phyloP scores from a whole-genome alignment of 306 rosid genomes.

The Castanopsis chinensis region DNA sequence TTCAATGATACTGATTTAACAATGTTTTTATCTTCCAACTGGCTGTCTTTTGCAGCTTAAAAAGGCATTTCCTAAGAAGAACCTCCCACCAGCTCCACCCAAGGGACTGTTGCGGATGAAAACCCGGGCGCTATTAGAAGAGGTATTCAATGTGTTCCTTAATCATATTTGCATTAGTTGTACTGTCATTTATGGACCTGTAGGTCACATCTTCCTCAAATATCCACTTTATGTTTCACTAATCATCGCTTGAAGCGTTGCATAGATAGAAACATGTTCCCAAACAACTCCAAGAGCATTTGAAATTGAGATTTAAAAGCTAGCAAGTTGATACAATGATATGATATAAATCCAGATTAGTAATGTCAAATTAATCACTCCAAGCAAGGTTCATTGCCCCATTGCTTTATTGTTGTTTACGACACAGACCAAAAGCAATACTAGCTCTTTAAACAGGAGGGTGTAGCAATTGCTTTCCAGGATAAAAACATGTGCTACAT shows the following conservation, averaged over 20 bases:
- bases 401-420: neutral
- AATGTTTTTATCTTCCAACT: slow-evolving; percentile 16
- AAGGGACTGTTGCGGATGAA: slow-evolving; percentile 88
- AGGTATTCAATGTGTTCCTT: slow-evolving; percentile 57
- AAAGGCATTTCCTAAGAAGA: slow-evolving; percentile 79
- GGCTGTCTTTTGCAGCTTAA: slow-evolving; percentile 56
- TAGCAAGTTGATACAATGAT: neutral
- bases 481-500: neutral
- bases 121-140: slow-evolving; percentile 84
- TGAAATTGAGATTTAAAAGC: neutral
- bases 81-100: slow-evolving; percentile 82
- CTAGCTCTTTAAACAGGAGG: neutral
- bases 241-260: neutral
- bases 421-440: neutral
- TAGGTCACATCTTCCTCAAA: slow-evolving; percentile 21
- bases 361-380: neutral
- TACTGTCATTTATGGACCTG: slow-evolving; percentile 16
- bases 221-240: slow-evolving; percentile 1
- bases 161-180: slow-evolving; percentile 14
- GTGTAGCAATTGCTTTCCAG: neutral
- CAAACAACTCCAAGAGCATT: neutral
- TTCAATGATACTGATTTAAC: slow-evolving; percentile 25
- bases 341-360: neutral
- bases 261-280: neutral
- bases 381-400: neutral